Base-by-base conservation (phyloP, 1,139 yeast species). In the Barnettozyma hawaiiensis region DNA sequence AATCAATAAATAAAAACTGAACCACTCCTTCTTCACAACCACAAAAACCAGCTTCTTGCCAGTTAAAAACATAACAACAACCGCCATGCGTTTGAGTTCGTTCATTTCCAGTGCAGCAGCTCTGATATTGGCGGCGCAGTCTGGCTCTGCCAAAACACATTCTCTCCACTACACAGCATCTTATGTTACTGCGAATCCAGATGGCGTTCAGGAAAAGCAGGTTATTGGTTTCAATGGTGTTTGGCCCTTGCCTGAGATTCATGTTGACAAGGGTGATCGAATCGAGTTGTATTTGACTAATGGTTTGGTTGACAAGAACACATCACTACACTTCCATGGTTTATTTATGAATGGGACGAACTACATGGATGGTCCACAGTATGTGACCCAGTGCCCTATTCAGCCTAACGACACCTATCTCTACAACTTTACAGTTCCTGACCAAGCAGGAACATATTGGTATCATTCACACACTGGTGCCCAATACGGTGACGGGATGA, bases 401-500 rank as follows among this genome's bases (percentile, higher is more conserved):
- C 74, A 80, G 35, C 82, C 85, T 18, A 83, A 83, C 27, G 73
- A 70, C 45, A 71, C 85, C 2, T 75, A 73, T 57, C 58, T 77
- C 28, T 84, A 83, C 62, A 64, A 82, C 59, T 83, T 84, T 57
- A 75, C 78, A 3, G 80, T 81, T 27, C 69, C 67, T 24, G 72
- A 75, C 44, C 90, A 84, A 62, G 75, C 72, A 7, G 94, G 94
- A 38, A 76, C 87, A 11, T 84, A 69, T 61, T 84, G 92, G 94
- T 83, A 83, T 63, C 94, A 84, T 60, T 79, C 89, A n/a, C 94
- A 84, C 58, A 73, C 85, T 39, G 78, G 81, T 1, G 73, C 86
- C 31, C 92, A 84, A 61, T 81, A 81, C 53, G 80, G 85, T 51
- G 94, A 84, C 59, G 94, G 94, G 34, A 65, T 83, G 62, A 73